Conservation (phyloP, 1,139 yeast species). For the Meyerozyma athensensis region DNA sequence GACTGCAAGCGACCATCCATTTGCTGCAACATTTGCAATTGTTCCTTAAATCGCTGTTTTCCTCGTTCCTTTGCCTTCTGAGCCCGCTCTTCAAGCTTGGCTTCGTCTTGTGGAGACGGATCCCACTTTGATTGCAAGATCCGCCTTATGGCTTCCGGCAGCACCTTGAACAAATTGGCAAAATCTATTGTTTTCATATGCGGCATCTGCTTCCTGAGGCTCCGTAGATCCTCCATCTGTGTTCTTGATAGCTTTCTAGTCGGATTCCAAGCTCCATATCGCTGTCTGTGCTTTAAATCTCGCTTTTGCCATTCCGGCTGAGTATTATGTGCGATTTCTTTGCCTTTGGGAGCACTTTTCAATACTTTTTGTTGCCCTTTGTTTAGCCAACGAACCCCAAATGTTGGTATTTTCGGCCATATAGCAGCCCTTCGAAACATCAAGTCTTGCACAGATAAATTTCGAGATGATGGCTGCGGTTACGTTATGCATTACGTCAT, state of each 20-base stretch:
- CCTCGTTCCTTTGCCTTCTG: constrained; percentile 21
- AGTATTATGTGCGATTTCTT: too few species aligned
- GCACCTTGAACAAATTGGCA: constrained; percentile 60
- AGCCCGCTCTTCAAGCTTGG: constrained; percentile 45
- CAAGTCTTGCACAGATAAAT: too few species aligned
- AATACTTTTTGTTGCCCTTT: too few species aligned
- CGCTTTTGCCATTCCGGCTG: constrained; percentile 61
- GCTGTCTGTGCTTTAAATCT: constrained; percentile 53
- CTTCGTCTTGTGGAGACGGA: constrained; percentile 55
- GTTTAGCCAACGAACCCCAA: too few species aligned
- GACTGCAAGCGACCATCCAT: neutral
- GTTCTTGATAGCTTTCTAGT: constrained; percentile 61
- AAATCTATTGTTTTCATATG: constrained; percentile 55
- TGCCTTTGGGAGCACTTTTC: too few species aligned
- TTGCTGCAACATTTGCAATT: neutral
- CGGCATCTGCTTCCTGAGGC: constrained; percentile 55
- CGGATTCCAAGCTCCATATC: constrained; percentile 70
- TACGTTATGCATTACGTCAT: too few species aligned
- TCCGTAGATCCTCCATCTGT: constrained; percentile 63
- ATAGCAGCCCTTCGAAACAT: too few species aligned
- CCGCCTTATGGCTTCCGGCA: constrained; percentile 81
- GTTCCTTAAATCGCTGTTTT: constrained; percentile 6
- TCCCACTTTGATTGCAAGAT: constrained; percentile 74
- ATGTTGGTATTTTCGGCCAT: too few species aligned
- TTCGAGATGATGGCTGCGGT: too few species aligned